Evolutionary conservation across 169 alveolate genomes (phyloP).

Genomic region (Eimeria sp.): DNA sequence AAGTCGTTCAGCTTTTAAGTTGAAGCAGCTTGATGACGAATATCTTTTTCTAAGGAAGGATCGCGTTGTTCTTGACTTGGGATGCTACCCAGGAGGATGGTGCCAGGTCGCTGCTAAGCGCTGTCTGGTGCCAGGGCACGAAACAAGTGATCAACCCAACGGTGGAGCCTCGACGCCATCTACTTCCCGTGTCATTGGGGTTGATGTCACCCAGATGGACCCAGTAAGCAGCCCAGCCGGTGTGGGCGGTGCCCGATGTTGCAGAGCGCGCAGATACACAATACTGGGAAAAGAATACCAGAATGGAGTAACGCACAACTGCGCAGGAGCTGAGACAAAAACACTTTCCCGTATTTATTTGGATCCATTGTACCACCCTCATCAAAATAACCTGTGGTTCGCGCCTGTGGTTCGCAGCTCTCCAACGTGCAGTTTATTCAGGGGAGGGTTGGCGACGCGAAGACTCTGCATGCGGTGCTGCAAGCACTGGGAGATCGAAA

Average conservation of each 20-base stretch:
- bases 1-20: conserved; percentile 85
- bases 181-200: conserved; percentile 67
- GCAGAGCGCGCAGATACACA: background rate
- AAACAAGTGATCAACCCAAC: background rate
- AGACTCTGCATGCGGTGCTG: conserved; percentile 76
- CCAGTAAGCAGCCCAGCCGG: conserved; percentile 60
- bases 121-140: conserved; percentile 53
- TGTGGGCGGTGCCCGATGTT: background rate
- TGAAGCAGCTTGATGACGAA: conserved; percentile 84
- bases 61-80: conserved; percentile 85
- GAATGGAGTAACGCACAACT: background rate
- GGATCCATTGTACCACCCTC: background rate
- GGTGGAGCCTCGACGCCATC: conserved; percentile 27
- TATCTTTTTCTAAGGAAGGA: conserved; percentile 65
- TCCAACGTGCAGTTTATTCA: conserved; percentile 79
- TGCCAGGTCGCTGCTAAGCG: conserved; percentile 85
- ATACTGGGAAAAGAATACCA: background rate
- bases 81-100: conserved; percentile 87
- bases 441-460: conserved; percentile 80
- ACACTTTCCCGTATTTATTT: background rate
- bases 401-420: conserved; percentile 57
- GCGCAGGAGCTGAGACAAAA: background rate
- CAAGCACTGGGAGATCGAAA: conserved; percentile 82
- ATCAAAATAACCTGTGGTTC: background rate
- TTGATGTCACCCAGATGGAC: conserved; percentile 75